Evolutionary conservation across 1,284 basidiomycete species (phyloP), one percentile per base, ranked within the genome.

Genomic region (Moesziomyces parantarcticus): DNA sequence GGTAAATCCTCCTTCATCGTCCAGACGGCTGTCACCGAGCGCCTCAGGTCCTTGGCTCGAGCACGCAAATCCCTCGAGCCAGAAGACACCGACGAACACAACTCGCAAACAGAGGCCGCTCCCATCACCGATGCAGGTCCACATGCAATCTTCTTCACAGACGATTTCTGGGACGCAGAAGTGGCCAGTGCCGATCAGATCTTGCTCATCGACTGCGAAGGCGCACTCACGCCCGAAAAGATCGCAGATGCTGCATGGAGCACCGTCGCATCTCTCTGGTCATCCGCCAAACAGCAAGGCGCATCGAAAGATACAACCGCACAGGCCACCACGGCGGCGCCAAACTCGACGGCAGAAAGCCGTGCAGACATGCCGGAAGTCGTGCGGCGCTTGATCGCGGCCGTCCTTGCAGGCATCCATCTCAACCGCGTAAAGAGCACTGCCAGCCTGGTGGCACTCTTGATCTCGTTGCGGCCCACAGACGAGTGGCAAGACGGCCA

Each of bases 151-250:
- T 42, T 58, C 43, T 73, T 73, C 42, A 41, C 60, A 23, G 64
- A 73, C 9, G 70, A 73, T 3, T 73, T 60, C 45, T 73, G 70
- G 70, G 70, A 73, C 39, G 70, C 70, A 20, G 70, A 73, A 41
- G 36, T 67, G 11, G 55, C 63, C 0, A 51, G 34, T 10, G 59
- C 70, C 20, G 64, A 73, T 49, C 70, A 73, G 40, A 50, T 73
- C 21, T 21, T 73, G 39, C 36, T 67, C 23, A 34, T 73, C 29
- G 70, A 73, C 53, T 67, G 64, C 50, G 70, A 73, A 58, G 70
- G 70, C n/a, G 64, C 64, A n/a, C 13, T 73, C 10, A 39, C 49
- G 5, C 44, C 70, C 2, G 70, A 73, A 43, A 44, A 39, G 21
- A 32, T 73, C 7, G 50, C 56, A 3, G 64, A 73, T 26, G 70